phyloP scores from a whole-genome alignment of 163 green algal species.

The Scenedesmus sp. region DNA sequence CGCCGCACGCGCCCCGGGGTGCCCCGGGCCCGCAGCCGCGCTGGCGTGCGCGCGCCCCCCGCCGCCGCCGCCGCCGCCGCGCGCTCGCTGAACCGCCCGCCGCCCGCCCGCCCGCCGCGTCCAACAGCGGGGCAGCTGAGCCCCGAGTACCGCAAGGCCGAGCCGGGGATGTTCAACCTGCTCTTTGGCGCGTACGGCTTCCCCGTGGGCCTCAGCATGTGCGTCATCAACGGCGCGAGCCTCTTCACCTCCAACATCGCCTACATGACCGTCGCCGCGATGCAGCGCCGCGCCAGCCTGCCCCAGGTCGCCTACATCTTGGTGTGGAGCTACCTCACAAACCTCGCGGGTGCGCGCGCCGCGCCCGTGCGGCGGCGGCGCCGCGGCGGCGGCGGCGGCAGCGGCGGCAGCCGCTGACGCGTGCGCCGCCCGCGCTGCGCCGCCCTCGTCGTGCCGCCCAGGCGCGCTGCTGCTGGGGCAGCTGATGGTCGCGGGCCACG shows the following conservation, averaged over 20 bases:
- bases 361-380: too few species aligned
- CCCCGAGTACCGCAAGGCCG: slow-evolving; percentile 24
- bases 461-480: slow-evolving; percentile 57
- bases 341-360: slow-evolving; percentile 58
- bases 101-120: too few species aligned
- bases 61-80: too few species aligned
- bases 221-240: slow-evolving; percentile 68
- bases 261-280: slow-evolving; percentile 58
- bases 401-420: too few species aligned
- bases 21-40: too few species aligned
- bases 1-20: too few species aligned
- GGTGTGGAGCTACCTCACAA: slow-evolving; percentile 63
- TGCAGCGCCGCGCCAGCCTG: slow-evolving; percentile 46
- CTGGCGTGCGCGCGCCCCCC: too few species aligned
- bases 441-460: slow-evolving; percentile 2
- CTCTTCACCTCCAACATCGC: slow-evolving; percentile 82
- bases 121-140: slow-evolving; percentile 40
- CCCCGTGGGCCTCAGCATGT: slow-evolving; percentile 68
- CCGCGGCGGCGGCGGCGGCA: too few species aligned
- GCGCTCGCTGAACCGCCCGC: too few species aligned
- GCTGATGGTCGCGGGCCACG: slow-evolving; percentile 47
- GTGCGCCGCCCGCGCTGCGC: too few species aligned
- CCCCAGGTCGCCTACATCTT: slow-evolving; percentile 55
- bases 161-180: slow-evolving; percentile 56
- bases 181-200: slow-evolving; percentile 76